Conservation (phyloP, 208 protist genomes). For the Trypanosoma theileri region DNA sequence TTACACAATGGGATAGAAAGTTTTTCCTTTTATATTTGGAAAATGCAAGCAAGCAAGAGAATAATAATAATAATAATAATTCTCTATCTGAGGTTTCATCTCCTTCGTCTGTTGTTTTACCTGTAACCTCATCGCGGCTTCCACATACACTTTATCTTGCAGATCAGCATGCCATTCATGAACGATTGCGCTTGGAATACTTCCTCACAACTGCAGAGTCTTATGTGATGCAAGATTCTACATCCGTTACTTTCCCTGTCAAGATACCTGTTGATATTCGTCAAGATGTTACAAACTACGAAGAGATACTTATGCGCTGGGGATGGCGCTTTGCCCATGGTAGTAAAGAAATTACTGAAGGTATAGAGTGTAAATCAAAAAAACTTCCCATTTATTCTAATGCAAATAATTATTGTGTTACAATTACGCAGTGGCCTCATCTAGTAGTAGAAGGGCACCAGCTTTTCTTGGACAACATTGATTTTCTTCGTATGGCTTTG, state of each 20-base stretch:
- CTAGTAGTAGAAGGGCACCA: conserved; percentile 49
- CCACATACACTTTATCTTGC: conserved; percentile 28
- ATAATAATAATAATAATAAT: background rate
- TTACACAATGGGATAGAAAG: conserved; percentile 29
- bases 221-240: conserved; percentile 44
- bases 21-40: conserved; percentile 24
- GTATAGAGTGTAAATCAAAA: background rate
- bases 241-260: conserved; percentile 10
- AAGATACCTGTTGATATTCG: conserved; percentile 43
- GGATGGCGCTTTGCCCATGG: conserved; percentile 62
- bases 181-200: conserved; percentile 71
- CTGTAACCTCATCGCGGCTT: background rate
- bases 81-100: background rate
- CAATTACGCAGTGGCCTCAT: conserved; percentile 56
- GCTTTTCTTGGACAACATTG: conserved; percentile 33
- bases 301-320: conserved; percentile 48
- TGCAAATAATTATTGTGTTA: background rate
- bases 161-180: conserved; percentile 83
- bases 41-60: background rate
- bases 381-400: background rate
- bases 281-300: conserved; percentile 36
- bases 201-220: conserved; percentile 68
- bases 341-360: background rate
- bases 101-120: background rate
- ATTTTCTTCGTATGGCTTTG: conserved; percentile 46